phyloP scores from a whole-genome alignment of 2,329 filamentous ascomycete genomes.

The Monascus ruber region DNA sequence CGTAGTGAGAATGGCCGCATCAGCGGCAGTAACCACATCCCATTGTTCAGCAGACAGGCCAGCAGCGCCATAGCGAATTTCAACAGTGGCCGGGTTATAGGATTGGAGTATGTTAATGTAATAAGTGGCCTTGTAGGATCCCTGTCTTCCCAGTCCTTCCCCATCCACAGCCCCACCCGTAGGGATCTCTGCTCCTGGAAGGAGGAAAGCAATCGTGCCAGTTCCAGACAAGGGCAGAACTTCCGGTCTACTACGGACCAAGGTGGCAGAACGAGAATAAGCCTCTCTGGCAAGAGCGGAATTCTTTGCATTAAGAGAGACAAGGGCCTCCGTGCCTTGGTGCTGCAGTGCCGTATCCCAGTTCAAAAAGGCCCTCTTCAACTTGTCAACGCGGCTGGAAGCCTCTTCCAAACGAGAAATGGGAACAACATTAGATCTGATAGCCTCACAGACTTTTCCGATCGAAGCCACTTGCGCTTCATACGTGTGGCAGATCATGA shows the following conservation, averaged over 20 bases:
- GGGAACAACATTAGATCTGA: slow-evolving; percentile 23
- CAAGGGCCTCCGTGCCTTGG: slow-evolving; percentile 8
- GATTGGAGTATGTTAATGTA: slow-evolving; percentile 23
- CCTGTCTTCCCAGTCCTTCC: slow-evolving; percentile 23
- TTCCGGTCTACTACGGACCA: slow-evolving; percentile 23
- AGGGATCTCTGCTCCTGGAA: slow-evolving; percentile 23
- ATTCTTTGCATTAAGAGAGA: slow-evolving; percentile 14
- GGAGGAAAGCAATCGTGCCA: slow-evolving; percentile 25
- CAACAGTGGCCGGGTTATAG: slow-evolving; percentile 14
- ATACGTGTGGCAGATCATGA: slow-evolving; percentile 37
- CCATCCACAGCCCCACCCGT: slow-evolving; percentile 29
- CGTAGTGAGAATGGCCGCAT: slow-evolving; percentile 29
- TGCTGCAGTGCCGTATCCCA: slow-evolving; percentile 19
- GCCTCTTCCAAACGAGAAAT: slow-evolving; percentile 23
- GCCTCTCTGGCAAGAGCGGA: slow-evolving; percentile 19
- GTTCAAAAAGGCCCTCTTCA: slow-evolving; percentile 27
- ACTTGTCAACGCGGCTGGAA: slow-evolving; percentile 18
- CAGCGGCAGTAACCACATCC: slow-evolving; percentile 21
- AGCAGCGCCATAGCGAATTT: slow-evolving; percentile 23
- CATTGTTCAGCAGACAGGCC: slow-evolving; percentile 21
- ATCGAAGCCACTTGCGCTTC: slow-evolving; percentile 31
- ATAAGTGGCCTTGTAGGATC: slow-evolving; percentile 17
- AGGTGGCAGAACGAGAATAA: slow-evolving; percentile 30
- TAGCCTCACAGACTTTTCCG: slow-evolving; percentile 25
- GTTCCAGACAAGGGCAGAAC: slow-evolving; percentile 19